These are phyloP conservation scores for Bolboschoenus planiculmis DNA, from an alignment of 176 grass and related monocot genomes.

Conservation along the genomic window DNA sequence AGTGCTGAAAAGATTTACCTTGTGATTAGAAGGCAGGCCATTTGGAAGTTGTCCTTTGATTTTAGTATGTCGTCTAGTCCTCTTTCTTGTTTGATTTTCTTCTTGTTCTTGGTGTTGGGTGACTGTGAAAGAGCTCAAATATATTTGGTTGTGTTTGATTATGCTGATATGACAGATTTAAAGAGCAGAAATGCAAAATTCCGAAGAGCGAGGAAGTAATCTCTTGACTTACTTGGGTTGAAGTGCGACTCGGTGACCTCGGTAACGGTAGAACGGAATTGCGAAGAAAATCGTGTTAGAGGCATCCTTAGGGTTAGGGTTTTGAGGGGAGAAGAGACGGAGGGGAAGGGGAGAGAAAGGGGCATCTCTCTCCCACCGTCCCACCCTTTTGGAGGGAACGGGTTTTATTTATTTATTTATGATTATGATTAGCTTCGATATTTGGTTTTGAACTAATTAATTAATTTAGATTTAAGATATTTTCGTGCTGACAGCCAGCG, in stretches of 20 bases:
- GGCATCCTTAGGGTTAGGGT: slow-evolving; percentile 22
- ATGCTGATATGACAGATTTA: not conserved
- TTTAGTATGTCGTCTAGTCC: not conserved
- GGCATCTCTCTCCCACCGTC: not conserved
- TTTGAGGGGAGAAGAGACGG: slow-evolving; percentile 6
- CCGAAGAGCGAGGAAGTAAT: not conserved
- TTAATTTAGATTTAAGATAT: no score
- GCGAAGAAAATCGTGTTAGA: slow-evolving; percentile 1
- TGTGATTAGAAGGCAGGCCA: not conserved
- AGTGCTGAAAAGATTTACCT: not conserved
- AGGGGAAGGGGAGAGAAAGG: not conserved
- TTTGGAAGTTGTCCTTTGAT: not conserved
- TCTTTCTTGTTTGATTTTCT: slow-evolving; percentile 18
- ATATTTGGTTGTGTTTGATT: not conserved
- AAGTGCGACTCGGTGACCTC: not conserved
- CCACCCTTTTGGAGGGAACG: slow-evolving; percentile 11
- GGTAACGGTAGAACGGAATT: not conserved
- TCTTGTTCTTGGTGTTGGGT: not conserved
- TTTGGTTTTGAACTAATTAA: not conserved
- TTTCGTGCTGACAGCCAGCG: no score
- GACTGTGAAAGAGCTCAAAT: not conserved
- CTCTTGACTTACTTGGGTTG: not conserved
- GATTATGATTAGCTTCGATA: not conserved
- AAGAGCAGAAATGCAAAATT: not conserved
- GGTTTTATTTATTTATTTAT: not conserved